Percentiles rank a stretch among this genome's conserved stretches.
Conservation (phyloP, 345 rosid species). For the Ailanthus altissimus region DNA sequence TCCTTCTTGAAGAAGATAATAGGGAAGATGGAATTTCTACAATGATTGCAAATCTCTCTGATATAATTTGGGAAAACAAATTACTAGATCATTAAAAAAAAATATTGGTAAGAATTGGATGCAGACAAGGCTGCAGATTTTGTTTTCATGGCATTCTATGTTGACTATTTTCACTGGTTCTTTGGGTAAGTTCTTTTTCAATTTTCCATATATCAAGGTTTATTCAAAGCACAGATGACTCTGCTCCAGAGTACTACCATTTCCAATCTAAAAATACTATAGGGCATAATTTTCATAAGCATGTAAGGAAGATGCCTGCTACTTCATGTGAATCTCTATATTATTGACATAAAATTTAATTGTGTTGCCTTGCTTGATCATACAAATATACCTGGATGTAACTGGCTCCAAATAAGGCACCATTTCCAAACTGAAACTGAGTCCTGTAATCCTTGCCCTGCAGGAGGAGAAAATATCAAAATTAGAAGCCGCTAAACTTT, state of each 20-base stretch:
- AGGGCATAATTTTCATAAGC: background rate
- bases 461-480: conserved; percentile 9
- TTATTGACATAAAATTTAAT: background rate
- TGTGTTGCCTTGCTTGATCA: conserved; percentile 11
- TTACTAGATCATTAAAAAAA: background rate
- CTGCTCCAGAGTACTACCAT: background rate
- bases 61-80: background rate
- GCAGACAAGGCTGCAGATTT: background rate
- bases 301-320: background rate
- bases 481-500: background rate
- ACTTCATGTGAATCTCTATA: background rate
- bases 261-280: background rate
- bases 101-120: background rate
- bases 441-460: conserved; percentile 86
- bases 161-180: background rate
- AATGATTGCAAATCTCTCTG: background rate
- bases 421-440: conserved; percentile 84
- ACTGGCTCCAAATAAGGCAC: conserved; percentile 82
- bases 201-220: background rate
- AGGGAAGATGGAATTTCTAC: background rate
- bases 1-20: too few relatives aligned
- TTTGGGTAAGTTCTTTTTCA: background rate
- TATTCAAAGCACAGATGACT: background rate
- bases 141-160: background rate
- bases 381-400: conserved; percentile 78